Base-by-base conservation (phyloP, 2,329 filamentous ascomycete genomes). In the Cytospora chrysosperma region DNA sequence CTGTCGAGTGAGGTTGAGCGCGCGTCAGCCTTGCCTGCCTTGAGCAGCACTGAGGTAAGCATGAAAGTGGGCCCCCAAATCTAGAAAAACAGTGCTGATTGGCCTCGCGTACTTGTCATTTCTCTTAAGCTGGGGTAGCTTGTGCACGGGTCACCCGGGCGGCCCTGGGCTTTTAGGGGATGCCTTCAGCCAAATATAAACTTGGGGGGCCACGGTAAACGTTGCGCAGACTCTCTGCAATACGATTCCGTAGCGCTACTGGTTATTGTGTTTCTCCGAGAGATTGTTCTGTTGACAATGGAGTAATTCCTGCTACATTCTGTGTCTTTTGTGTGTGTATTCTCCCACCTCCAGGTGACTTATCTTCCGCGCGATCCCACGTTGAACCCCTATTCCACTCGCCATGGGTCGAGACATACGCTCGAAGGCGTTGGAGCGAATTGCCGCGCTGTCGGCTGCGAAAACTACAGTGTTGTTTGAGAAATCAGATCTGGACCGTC, bases 341-440 rank as follows among this genome's bases (percentile, higher is more conserved):
- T 40, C 30, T 52, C 32, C 52, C 60, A 32, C 51, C 17, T 26
- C 15, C 43, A 51, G 52, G 27, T 47, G 17, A 56, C 43, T 34
- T 26, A 51, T n/a, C 56, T 43, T 27, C 15, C 28, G 10, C 56
- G 26, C 21, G 53, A 51, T 30, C 40, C 58, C 54, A 54, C 34
- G 50, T 24, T 6, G 34, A 26, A 59, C 47, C n/a, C 27, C 43
- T 68, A 62, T 50, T 55, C 56, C 28, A 37, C 53, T 43, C 13
- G 74, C 60, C 64, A 85, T 85, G 76, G 76, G 80, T 67, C 80
- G 81, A 72, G 79, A 85, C 70, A 82, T 89, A 66, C 85, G 87
- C 72, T 84, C 83, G 67, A 81, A 81, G 72, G 87, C 87, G 68
- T 78, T 89, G 62, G 79, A 88, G 75, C 88, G 86, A 77, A 88